Evolutionary conservation across 2,329 filamentous ascomycete genomes (phyloP).

Genomic region (Neoascochyta sp.): DNA sequence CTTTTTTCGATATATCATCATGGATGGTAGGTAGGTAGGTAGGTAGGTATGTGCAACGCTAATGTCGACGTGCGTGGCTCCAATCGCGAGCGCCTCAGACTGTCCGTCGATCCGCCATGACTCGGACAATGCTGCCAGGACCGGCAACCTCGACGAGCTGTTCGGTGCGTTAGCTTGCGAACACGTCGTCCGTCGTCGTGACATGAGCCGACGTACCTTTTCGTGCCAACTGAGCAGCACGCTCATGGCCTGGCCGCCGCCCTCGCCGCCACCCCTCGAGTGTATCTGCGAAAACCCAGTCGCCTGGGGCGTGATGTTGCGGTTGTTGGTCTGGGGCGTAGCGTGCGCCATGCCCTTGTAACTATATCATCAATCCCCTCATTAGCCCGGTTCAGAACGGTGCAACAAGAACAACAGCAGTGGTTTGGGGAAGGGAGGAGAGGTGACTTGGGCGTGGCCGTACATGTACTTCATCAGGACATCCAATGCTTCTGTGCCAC

Average conservation of each 20-base stretch:
- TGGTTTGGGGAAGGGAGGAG: slow-evolving; percentile 11
- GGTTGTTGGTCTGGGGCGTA: slow-evolving; percentile 25
- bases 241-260: slow-evolving; percentile 87
- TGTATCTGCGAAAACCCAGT: slow-evolving; percentile 86
- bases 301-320: slow-evolving; percentile 64
- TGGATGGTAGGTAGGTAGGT: no score
- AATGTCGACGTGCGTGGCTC: no score
- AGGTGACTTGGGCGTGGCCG: slow-evolving; percentile 42
- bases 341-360: slow-evolving; percentile 80
- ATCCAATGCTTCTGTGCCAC: slow-evolving; percentile 81
- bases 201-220: slow-evolving; percentile 53
- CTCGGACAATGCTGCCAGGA: slow-evolving; percentile 80
- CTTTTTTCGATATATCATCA: no score
- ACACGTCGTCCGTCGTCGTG: slow-evolving; percentile 2
- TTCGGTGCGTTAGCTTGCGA: slow-evolving; percentile 3
- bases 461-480: slow-evolving; percentile 98
- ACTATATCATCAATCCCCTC: no score
- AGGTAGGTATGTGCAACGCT: no score
- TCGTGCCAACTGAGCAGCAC: slow-evolving; percentile 98
- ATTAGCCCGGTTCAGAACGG: no score
- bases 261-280: slow-evolving; percentile 57
- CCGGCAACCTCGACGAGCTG: slow-evolving; percentile 86
- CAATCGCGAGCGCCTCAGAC: slow-evolving; percentile 53
- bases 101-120: slow-evolving; percentile 94
- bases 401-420: no score